phyloP scores from a whole-genome alignment of 805 yeast genomes.

The Candida ipomoeae region DNA sequence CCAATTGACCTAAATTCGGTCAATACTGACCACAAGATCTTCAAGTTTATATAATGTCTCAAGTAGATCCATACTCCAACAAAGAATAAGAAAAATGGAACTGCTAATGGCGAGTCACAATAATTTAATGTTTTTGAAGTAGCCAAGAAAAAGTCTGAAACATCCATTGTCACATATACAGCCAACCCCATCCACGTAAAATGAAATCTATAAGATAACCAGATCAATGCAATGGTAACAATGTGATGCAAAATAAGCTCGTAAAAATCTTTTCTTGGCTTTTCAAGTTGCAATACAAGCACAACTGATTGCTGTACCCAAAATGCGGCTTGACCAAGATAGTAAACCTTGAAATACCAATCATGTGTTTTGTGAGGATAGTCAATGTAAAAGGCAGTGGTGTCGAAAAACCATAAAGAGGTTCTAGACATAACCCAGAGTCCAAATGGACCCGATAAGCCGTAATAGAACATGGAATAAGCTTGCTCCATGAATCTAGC shows the following conservation, averaged over 20 bases:
- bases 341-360: constrained; percentile 69
- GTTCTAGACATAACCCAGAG: constrained; percentile 76
- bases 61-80: constrained; percentile 76
- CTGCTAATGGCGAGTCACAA: constrained; percentile 60
- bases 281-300: constrained; percentile 77
- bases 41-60: constrained; percentile 81
- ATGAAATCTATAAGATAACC: constrained; percentile 87
- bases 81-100: constrained; percentile 66
- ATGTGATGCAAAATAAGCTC: constrained; percentile 93
- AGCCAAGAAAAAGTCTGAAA: constrained; percentile 86
- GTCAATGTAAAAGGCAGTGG: constrained; percentile 69
- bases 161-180: constrained; percentile 92
- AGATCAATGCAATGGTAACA: constrained; percentile 82
- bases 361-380: constrained; percentile 83
- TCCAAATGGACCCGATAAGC: constrained; percentile 80
- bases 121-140: constrained; percentile 84
- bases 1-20: constrained; percentile 89
- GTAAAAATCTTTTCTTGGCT: constrained; percentile 89
- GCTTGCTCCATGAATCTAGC: constrained; percentile 91
- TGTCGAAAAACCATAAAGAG: constrained; percentile 88
- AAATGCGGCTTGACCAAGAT: constrained; percentile 89
- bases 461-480: constrained; percentile 77
- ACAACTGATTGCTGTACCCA: constrained; percentile 96
- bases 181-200: constrained; percentile 94
- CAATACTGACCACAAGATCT: constrained; percentile 75